These are phyloP conservation scores for Leishmania lainsoni DNA, from an alignment of 208 protist species.

Conservation along the genomic window DNA sequence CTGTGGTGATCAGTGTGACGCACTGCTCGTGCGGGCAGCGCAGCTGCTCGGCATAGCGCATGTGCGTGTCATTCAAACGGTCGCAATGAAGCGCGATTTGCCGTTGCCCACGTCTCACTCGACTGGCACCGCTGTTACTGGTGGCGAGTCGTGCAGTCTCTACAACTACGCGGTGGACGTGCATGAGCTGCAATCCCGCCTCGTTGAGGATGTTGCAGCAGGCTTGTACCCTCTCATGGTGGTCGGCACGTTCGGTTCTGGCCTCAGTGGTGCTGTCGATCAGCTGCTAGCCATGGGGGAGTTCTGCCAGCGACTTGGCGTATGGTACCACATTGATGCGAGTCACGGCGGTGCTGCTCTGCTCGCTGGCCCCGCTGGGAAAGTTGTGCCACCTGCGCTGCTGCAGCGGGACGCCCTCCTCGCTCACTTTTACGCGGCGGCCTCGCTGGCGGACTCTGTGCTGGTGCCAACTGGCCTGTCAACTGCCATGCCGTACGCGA, in stretches of 20 bases:
- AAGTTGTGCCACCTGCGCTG: background rate
- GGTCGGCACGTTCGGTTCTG: slow-evolving; percentile 55
- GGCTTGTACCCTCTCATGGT: slow-evolving; percentile 72
- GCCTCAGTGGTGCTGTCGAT: slow-evolving; percentile 58
- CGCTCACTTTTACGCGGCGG: slow-evolving; percentile 10
- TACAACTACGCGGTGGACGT: slow-evolving; percentile 56
- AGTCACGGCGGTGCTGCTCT: slow-evolving; percentile 50
- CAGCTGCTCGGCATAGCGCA: slow-evolving; percentile 63
- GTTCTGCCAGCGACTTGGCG: slow-evolving; percentile 52
- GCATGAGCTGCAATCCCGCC: slow-evolving; percentile 40
- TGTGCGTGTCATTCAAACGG: slow-evolving; percentile 57
- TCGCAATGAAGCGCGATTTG: slow-evolving; percentile 25
- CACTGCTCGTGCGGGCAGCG: slow-evolving; percentile 44
- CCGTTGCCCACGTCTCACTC: background rate
- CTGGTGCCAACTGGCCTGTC: slow-evolving; percentile 16
- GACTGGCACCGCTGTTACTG: background rate
- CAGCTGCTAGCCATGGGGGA: slow-evolving; percentile 43
- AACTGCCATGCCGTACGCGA: slow-evolving; percentile 16
- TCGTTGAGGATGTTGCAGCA: slow-evolving; percentile 67
- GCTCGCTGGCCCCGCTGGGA: slow-evolving; percentile 7
- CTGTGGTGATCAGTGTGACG: slow-evolving; percentile 70
- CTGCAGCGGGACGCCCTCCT: slow-evolving; percentile 5
- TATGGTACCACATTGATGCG: slow-evolving; percentile 83
- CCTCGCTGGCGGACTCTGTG: slow-evolving; percentile 21
- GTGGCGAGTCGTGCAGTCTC: background rate